Evolutionary conservation across 768 basidiomycete genomes (phyloP), one percentile per base, ranked within the genome.

Genomic region (Mrakia frigida): DNA sequence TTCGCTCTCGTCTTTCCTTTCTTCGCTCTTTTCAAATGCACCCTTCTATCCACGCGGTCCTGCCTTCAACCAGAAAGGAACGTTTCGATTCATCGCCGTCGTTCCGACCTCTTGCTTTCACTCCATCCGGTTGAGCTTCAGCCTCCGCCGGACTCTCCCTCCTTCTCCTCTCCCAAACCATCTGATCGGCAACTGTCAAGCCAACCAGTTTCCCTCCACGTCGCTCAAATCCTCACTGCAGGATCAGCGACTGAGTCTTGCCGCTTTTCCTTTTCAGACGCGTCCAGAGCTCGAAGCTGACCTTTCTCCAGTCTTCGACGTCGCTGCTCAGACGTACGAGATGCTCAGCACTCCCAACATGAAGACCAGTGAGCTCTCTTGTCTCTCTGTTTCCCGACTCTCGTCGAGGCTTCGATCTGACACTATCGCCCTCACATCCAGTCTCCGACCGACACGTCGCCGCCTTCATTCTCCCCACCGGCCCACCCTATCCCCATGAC

Each of bases 341-440:
- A 82, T 82, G 81, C 46, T 78, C 35, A 74, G 78, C 25, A 77
- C 77, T n/a, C 82, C 82, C 67, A 79, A 81, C 78, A 82, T 82
- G 82, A 81, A 82, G 77, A 71, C 79, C 35, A 78, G 43, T 46
- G 43, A 46, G 43, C n/a, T n/a, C n/a, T n/a, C n/a, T n/a, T n/a
- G n/a, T n/a, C n/a, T n/a, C n/a, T n/a, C n/a, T n/a, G n/a, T n/a
- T n/a, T n/a, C n/a, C n/a, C n/a, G n/a, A n/a, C n/a, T n/a, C n/a
- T n/a, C n/a, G n/a, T n/a, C n/a, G n/a, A n/a, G n/a, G n/a, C n/a
- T n/a, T n/a, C n/a, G n/a, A n/a, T n/a, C n/a, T n/a, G n/a, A n/a
- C n/a, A n/a, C 56, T 9, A 25, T 60, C 23, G 10, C 56, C 56
- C 56, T 10, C 56, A 11, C 23, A 60, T 11, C 56, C 56, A 59